Base-by-base conservation (phyloP, 768 basidiomycete species). In the Lactifluus hygrophoroides region DNA sequence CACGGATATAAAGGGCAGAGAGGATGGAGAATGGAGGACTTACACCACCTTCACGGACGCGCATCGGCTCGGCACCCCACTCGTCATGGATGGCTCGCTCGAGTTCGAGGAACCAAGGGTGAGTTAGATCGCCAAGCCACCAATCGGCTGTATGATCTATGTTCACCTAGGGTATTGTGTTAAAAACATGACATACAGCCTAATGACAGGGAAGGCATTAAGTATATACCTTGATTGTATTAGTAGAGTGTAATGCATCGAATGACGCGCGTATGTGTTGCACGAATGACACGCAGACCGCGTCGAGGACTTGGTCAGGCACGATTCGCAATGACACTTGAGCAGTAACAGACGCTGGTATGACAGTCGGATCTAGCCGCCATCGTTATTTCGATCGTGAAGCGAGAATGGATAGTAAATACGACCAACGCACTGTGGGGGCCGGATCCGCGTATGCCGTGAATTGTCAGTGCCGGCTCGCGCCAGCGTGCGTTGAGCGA, bases 41-140 rank as follows among this genome's bases (percentile, higher is more conserved):
- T 70, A 92, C 90, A 37, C 94, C 94, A 69, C 94, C 94, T 76
- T 96, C 94, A 42, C 94, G 80, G 50, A 96, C 94, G 25, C 89
- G 82, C 61, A 96, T 70, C 4, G 95, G 95, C 58, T 84, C 79
- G 43, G 85, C 75, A 5, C 85, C 85, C 95, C 95, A 99, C 66
- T 94, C 91, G 45, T 89, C 84, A 49, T 78, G 75, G 0, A 99
- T 84, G 21, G 92, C 88, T 38, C 76, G 73, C 68, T 95, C 91
- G 51, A 99, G 77, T 0, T 89, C 85, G 62, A 84, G 80, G 75
- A 94, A 95, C 84, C 90, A 96, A 3, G 79, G 79, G 58, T 87
- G 86, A 54, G 90, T 82, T 40, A 95, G 78, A 54, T 88, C 83
- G 0, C 94, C 93, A 2, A 99, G 77, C 95, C 95, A 99, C 94